Conservation (phyloP, 257 asterid genomes). For the Scutellaria minor region DNA sequence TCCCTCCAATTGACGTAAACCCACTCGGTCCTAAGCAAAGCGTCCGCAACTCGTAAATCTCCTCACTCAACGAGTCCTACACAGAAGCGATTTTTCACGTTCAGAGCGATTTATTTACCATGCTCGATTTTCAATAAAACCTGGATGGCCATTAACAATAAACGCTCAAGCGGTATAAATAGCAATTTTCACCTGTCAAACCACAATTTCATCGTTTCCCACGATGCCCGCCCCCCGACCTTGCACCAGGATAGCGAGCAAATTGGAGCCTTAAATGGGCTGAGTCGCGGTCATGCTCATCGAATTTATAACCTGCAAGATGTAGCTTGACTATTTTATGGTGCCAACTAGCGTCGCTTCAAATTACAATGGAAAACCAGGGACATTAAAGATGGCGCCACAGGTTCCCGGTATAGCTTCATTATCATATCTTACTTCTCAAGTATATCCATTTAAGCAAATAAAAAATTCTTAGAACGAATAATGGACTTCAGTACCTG, state of each 20-base stretch:
- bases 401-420: slow-evolving; percentile 17
- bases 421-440: slow-evolving; percentile 13
- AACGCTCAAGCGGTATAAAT: slow-evolving; percentile 47
- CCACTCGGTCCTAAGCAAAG: slow-evolving; percentile 44
- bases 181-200: slow-evolving; percentile 65
- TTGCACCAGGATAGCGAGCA: slow-evolving; percentile 68
- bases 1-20: slow-evolving; percentile 34
- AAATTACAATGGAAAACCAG: slow-evolving; percentile 30
- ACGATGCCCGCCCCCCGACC: slow-evolving; percentile 63
- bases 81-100: slow-evolving; percentile 54
- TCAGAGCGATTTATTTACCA: slow-evolving; percentile 45
- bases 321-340: slow-evolving; percentile 50
- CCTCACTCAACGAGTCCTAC: slow-evolving; percentile 55
- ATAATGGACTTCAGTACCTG: neutral
- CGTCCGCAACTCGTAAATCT: slow-evolving; percentile 37
- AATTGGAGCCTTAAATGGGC: slow-evolving; percentile 60
- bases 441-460: slow-evolving; percentile 2
- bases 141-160: slow-evolving; percentile 40
- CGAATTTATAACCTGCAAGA: slow-evolving; percentile 75
- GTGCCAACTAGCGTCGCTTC: slow-evolving; percentile 40
- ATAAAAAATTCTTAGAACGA: neutral
- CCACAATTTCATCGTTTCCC: slow-evolving; percentile 52
- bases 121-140: slow-evolving; percentile 33
- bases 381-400: slow-evolving; percentile 2
- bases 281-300: slow-evolving; percentile 64